Conservation (phyloP, 768 basidiomycete genomes). For the Coprinopsis sp. region DNA sequence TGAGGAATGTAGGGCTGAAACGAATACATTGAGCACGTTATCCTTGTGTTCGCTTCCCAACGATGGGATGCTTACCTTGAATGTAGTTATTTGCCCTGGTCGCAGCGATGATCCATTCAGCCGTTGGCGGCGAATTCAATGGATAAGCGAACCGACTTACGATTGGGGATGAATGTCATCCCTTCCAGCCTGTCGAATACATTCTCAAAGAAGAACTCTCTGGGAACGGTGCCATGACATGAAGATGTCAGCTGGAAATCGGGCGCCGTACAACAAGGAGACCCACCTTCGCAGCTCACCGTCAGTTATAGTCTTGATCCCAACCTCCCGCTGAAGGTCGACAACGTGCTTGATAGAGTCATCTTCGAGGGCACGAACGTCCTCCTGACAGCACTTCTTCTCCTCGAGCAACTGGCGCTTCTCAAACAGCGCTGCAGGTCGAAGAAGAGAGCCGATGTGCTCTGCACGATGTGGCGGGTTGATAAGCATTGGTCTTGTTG, state of each 20-base stretch:
- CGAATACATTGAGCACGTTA: constrained; percentile 4
- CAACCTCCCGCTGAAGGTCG: constrained; percentile 47
- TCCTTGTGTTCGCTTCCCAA: too few relatives aligned
- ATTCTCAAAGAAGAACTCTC: constrained; percentile 58
- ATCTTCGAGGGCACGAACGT: constrained; percentile 46
- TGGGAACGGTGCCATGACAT: constrained; percentile 17
- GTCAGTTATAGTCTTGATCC: constrained; percentile 59
- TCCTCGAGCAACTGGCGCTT: constrained; percentile 42
- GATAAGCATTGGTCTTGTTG: constrained; percentile 22
- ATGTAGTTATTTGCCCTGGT: constrained; percentile 41
- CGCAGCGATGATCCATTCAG: too few relatives aligned
- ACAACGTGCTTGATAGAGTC: constrained; percentile 50
- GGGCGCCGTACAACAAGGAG: not conserved
- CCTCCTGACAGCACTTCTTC: constrained; percentile 35
- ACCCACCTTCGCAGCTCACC: constrained; percentile 46
- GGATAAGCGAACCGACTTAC: too few relatives aligned
- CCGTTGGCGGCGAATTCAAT: too few relatives aligned
- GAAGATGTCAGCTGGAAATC: constrained; percentile 1
- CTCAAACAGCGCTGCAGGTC: constrained; percentile 45
- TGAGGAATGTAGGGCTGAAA: constrained; percentile 44
- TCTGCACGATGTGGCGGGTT: constrained; percentile 46
- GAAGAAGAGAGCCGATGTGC: constrained; percentile 59
- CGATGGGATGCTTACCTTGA: constrained; percentile 45
- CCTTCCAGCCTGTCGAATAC: constrained; percentile 65
- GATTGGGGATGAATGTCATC: constrained; percentile 49